phyloP scores from a whole-genome alignment of 2,329 filamentous ascomycete species.

The Cladosporium sp. region DNA sequence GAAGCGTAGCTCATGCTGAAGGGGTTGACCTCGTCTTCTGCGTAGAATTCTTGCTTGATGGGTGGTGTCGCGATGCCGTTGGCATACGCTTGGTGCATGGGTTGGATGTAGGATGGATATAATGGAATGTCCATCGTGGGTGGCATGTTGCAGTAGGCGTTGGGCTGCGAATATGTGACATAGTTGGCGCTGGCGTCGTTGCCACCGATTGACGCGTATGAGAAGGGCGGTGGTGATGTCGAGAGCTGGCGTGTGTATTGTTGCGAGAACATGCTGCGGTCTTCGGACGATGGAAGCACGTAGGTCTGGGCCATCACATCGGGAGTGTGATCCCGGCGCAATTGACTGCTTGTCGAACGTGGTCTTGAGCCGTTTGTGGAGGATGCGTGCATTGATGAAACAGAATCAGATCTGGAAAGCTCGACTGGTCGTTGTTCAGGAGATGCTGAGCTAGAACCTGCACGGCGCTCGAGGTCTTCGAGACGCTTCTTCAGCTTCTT shows the following conservation, averaged over 20 bases:
- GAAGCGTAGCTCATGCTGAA: slow-evolving; percentile 70
- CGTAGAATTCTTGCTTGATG: slow-evolving; percentile 67
- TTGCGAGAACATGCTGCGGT: slow-evolving; percentile 63
- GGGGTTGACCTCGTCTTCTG: slow-evolving; percentile 63
- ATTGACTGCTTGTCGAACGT: slow-evolving; percentile 29
- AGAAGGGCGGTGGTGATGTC: slow-evolving; percentile 69
- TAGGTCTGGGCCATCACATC: slow-evolving; percentile 32
- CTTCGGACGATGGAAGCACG: slow-evolving; percentile 49
- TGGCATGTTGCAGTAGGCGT: slow-evolving; percentile 38
- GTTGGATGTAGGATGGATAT: slow-evolving; percentile 58
- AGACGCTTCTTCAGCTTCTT: slow-evolving; percentile 91
- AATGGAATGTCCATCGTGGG: slow-evolving; percentile 47
- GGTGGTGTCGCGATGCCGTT: slow-evolving; percentile 49
- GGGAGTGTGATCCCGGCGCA: slow-evolving; percentile 25
- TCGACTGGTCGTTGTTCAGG: slow-evolving; percentile 60
- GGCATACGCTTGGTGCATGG: slow-evolving; percentile 40
- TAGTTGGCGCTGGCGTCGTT: slow-evolving; percentile 60
- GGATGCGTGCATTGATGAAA: slow-evolving; percentile 17
- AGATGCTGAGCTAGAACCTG: slow-evolving; percentile 62
- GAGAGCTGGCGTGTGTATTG: slow-evolving; percentile 70
- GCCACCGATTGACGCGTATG: slow-evolving; percentile 66
- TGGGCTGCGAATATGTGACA: slow-evolving; percentile 28
- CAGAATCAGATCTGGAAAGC: slow-evolving; percentile 42
- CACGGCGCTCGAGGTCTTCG: slow-evolving; percentile 79
- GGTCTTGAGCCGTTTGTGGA: slow-evolving; percentile 24